Evolutionary conservation across 2,329 filamentous ascomycete genomes (phyloP), one percentile per base, ranked within the genome.

Genomic region (Leptosphaerulina australis): DNA sequence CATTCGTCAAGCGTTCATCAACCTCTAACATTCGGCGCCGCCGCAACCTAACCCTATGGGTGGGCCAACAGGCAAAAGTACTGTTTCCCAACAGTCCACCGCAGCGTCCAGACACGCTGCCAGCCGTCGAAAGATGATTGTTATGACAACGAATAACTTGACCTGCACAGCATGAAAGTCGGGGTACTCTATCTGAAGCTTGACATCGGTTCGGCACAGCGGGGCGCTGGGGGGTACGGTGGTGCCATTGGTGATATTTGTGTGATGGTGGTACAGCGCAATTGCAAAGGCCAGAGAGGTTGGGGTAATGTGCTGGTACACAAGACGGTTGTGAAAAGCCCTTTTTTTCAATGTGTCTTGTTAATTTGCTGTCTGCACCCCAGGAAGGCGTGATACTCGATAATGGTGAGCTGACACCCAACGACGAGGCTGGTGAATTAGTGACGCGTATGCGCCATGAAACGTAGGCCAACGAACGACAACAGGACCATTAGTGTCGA

Each of bases 81-180:
- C 30, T 46, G 50, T 53, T 45, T 55, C 33, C 39, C 53, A 52
- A 53, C 43, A 37, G 38, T 39, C 45, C 55, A 50, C 52, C 30
- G 35, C 52, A 52, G 53, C 10, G 41, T 29, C 34, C 20, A 48
- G 36, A 41, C 36, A 30, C 44, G 17, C 26, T 33, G 38, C 35
- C 14, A 29, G 45, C 38, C 37, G 21, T n/a, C 11, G 14, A 31
- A 28, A 38, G 12, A 36, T 28, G 39, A 47, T 44, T 26, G 41
- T 29, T 46, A 44, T 50, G 45, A 38, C 41, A 46, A 50, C 50
- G 41, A 31, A 9, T 12, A 30, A 39, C 38, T 22, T 18, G 25
- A 33, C 18, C 28, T 18, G 34, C 39, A 39, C 39, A 25, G 40
- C 35, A 36, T 12, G 28, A 31, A 31, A 38, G 38, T 31, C 21